Evolutionary conservation across 768 basidiomycete genomes (phyloP).

Genomic region (Termitomyces sp.): DNA sequence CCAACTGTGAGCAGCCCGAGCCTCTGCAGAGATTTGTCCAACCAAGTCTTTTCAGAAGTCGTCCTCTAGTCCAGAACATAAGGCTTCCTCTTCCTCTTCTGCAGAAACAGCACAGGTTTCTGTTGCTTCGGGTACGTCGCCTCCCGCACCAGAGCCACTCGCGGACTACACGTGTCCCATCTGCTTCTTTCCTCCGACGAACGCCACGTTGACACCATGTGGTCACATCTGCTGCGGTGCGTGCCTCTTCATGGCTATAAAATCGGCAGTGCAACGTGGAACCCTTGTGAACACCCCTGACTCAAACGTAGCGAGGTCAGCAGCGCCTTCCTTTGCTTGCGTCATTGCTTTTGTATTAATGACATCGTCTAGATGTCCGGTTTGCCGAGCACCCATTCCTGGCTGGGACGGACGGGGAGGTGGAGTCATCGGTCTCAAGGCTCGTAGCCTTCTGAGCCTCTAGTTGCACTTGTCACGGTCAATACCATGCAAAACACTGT

Average conservation of each 20-base stretch:
- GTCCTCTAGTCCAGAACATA: not conserved
- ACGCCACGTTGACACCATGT: constrained; percentile 74
- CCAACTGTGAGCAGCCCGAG: constrained; percentile 17
- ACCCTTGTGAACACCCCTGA: constrained; percentile 21
- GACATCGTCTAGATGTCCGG: constrained; percentile 47
- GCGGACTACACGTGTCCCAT: constrained; percentile 74
- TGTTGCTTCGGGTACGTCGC: constrained; percentile 3
- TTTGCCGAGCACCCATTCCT: constrained; percentile 59
- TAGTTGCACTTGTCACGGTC: not conserved
- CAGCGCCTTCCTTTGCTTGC: not conserved
- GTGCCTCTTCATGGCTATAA: constrained; percentile 71
- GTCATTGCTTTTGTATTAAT: not conserved
- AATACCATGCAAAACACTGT: not conserved
- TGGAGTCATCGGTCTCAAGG: constrained; percentile 59
- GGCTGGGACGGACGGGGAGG: constrained; percentile 70
- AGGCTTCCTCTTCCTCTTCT: constrained; percentile 1
- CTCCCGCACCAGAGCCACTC: constrained; percentile 30
- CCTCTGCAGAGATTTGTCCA: constrained; percentile 18
- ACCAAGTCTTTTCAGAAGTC: constrained; percentile 7
- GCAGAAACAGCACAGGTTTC: constrained; percentile 7
- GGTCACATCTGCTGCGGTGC: constrained; percentile 75
- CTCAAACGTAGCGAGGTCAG: constrained; percentile 32
- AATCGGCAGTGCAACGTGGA: constrained; percentile 49
- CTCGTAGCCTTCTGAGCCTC: constrained; percentile 30
- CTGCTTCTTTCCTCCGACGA: constrained; percentile 70